These are phyloP conservation scores for Ophiocordyceps unilateralis DNA, from an alignment of 2,329 filamentous ascomycete species.

Conservation along the genomic window DNA sequence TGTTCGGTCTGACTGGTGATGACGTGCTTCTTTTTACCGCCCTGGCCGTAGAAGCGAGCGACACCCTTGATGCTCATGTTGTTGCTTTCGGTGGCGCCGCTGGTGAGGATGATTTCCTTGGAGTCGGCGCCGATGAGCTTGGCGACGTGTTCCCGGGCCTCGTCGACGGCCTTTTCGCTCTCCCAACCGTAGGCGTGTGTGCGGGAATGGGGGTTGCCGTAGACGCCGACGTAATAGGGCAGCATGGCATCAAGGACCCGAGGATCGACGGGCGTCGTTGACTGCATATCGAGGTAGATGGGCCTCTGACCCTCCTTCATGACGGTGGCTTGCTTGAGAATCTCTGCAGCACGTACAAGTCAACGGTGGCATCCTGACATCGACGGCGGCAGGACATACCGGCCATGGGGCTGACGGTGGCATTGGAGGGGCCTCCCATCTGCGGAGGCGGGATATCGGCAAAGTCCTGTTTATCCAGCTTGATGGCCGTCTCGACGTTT, in stretches of 20 bases:
- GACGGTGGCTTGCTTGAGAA: slow-evolving; percentile 79
- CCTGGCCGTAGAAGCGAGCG: slow-evolving; percentile 80
- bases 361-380: not conserved
- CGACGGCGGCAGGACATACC: slow-evolving; percentile 10
- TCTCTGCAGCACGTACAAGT: slow-evolving; percentile 26
- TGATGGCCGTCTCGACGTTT: slow-evolving; percentile 75
- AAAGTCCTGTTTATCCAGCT: slow-evolving; percentile 72
- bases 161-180: slow-evolving; percentile 83
- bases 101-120: slow-evolving; percentile 98
- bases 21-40: slow-evolving; percentile 95
- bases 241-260: slow-evolving; percentile 94
- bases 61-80: slow-evolving; percentile 99
- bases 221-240: slow-evolving; percentile 81
- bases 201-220: slow-evolving; percentile 91
- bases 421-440: slow-evolving; percentile 17
- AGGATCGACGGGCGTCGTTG: slow-evolving; percentile 87
- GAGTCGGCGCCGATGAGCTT: slow-evolving; percentile 80
- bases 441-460: slow-evolving; percentile 29
- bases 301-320: slow-evolving; percentile 87
- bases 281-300: slow-evolving; percentile 97
- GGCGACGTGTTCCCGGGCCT: slow-evolving; percentile 70
- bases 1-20: slow-evolving; percentile 96
- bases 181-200: slow-evolving; percentile 99
- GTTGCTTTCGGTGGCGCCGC: slow-evolving; percentile 94
- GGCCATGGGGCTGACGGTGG: slow-evolving; percentile 67